Conservation (phyloP, 2,329 filamentous ascomycete species). For the Coniochaeta sp. region DNA sequence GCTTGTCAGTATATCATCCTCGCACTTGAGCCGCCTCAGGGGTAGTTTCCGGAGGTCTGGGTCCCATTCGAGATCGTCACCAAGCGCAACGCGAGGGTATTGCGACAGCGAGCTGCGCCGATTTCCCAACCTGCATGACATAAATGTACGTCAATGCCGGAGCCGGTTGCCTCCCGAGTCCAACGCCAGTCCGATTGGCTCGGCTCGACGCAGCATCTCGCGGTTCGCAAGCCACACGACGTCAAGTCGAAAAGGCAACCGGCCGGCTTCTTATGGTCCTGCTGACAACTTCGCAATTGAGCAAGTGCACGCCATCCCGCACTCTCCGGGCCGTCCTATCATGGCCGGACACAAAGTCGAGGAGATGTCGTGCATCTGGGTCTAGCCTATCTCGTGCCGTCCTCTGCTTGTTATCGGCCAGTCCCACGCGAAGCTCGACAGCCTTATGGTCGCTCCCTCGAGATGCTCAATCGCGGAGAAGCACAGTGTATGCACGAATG, state of each 20-base stretch:
- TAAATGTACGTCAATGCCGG: neutral
- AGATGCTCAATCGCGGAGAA: constrained; percentile 4
- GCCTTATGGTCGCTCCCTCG: neutral
- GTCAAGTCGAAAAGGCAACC: neutral
- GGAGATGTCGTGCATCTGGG: constrained; percentile 2
- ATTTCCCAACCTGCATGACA: neutral
- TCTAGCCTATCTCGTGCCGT: constrained; percentile 1
- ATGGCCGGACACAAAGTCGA: neutral
- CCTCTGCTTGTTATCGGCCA: neutral
- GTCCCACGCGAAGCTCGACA: constrained; percentile 1
- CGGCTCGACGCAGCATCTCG: neutral
- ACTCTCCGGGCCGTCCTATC: neutral
- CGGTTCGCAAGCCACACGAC: neutral
- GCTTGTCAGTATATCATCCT: neutral
- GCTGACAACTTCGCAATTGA: constrained; percentile 2
- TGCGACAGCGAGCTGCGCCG: neutral
- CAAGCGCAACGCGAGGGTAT: neutral
- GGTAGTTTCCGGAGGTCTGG: neutral
- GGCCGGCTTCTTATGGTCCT: neutral
- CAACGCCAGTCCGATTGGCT: neutral
- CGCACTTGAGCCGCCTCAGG: constrained; percentile 1
- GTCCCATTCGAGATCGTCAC: neutral
- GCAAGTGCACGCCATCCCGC: constrained; percentile 1
- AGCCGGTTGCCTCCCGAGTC: neutral
- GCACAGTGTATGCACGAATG: neutral